These are phyloP conservation scores for Kernera saxatilis DNA, from an alignment of 345 rosid species.

Conservation along the genomic window DNA sequence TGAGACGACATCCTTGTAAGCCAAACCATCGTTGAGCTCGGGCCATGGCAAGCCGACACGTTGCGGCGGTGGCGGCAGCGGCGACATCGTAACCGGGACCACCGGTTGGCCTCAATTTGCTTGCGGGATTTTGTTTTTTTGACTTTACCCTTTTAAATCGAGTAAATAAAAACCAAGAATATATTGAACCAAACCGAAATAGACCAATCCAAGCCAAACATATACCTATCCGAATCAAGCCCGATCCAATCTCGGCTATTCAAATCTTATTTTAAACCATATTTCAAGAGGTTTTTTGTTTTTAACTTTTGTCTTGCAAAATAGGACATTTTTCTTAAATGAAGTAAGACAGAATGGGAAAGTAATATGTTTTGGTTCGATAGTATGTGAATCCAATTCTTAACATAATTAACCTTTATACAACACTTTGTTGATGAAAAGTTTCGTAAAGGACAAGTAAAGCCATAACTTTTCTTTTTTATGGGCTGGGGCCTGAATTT, in stretches of 20 bases:
- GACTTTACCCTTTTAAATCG: neutral
- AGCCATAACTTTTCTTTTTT: too few relatives aligned
- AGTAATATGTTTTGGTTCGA: neutral
- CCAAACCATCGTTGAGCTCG: slow-evolving; percentile 67
- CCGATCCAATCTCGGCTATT: neutral
- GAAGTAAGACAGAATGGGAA: neutral
- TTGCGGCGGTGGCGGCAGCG: slow-evolving; percentile 13
- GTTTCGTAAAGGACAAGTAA: neutral
- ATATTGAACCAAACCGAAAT: slow-evolving; percentile 2
- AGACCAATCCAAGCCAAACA: neutral
- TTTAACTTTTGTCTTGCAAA: too few relatives aligned
- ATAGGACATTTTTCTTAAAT: too few relatives aligned
- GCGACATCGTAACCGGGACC: slow-evolving; percentile 9
- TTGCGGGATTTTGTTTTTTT: neutral
- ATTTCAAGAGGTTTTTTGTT: neutral
- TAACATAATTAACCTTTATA: neutral
- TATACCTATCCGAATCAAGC: neutral
- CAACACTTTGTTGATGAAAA: neutral
- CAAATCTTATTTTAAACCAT: neutral
- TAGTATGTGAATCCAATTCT: neutral
- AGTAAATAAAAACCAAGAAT: neutral
- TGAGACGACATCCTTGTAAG: slow-evolving; percentile 52
- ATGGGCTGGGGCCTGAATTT: too few relatives aligned
- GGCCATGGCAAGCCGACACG: slow-evolving; percentile 70
- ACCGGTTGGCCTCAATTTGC: neutral